Evolutionary conservation across 1,139 yeast species (phyloP).

Genomic region (Citeromyces hawaiiensis): DNA sequence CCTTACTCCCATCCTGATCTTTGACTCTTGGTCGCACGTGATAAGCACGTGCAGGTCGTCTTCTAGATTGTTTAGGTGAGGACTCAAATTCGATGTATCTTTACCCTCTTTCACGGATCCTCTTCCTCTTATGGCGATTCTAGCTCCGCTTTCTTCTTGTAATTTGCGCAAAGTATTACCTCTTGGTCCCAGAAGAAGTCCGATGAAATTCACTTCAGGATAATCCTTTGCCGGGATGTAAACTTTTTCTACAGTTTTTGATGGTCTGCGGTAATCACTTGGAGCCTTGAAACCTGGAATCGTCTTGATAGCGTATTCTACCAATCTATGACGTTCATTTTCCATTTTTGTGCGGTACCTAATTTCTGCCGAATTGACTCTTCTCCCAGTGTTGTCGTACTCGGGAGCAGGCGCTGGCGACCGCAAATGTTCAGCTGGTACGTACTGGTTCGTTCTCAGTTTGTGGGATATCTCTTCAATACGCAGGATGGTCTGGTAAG

Average conservation of each 20-base stretch:
- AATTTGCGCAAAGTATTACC: constrained; percentile 77
- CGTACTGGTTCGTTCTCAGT: constrained; percentile 32
- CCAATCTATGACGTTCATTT: constrained; percentile 65
- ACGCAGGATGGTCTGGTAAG: constrained; percentile 62
- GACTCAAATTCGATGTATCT: constrained; percentile 30
- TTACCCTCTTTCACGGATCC: constrained; percentile 95
- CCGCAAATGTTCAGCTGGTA: constrained; percentile 22
- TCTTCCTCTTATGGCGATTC: constrained; percentile 77
- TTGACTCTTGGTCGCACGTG: constrained; percentile 72
- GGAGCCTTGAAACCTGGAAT: constrained; percentile 83
- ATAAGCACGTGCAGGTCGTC: constrained; percentile 87
- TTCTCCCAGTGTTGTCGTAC: constrained; percentile 71
- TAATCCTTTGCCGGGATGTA: constrained; percentile 79
- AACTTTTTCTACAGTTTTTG: constrained; percentile 63
- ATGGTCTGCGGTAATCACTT: constrained; percentile 52
- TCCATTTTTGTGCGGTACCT: constrained; percentile 51
- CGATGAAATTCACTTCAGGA: constrained; percentile 90
- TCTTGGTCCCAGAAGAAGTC: constrained; percentile 86
- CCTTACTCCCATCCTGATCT: constrained; percentile 62
- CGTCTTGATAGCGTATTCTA: constrained; percentile 56
- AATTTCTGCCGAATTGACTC: constrained; percentile 73
- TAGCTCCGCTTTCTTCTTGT: constrained; percentile 78
- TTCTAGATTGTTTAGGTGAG: constrained; percentile 34
- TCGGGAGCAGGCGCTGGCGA: constrained; percentile 92
- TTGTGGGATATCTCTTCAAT: constrained; percentile 69